Conservation (phyloP, 345 rosid genomes). For the Aurinia saxatilis region DNA sequence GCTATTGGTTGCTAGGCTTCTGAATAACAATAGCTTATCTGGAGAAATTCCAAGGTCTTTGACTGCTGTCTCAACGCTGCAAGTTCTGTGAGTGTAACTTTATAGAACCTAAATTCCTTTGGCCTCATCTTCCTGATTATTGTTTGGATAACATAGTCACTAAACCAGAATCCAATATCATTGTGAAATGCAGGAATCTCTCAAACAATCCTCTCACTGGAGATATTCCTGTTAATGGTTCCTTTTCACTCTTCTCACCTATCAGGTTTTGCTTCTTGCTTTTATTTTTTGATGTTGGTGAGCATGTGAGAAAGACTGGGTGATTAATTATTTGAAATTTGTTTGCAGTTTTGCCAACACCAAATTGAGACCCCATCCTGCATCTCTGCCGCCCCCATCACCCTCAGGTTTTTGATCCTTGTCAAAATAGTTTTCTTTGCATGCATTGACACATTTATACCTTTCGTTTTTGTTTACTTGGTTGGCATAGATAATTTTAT, state of each 20-base stretch:
- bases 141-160: background rate
- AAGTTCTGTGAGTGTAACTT: constrained; percentile 63
- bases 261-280: constrained; percentile 47
- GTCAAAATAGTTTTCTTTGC: background rate
- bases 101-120: background rate
- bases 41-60: constrained; percentile 53
- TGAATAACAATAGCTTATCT: constrained; percentile 59
- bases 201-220: constrained; percentile 64
- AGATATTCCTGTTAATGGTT: constrained; percentile 67
- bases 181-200: constrained; percentile 63
- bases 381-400: constrained; percentile 33
- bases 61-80: constrained; percentile 40
- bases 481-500: background rate
- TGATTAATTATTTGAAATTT: constrained; percentile 20
- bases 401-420: constrained; percentile 39
- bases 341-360: constrained; percentile 59
- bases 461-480: background rate
- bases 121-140: background rate
- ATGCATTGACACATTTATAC: background rate
- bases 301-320: background rate
- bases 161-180: background rate
- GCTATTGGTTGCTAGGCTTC: constrained; percentile 48
- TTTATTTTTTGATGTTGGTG: constrained; percentile 1
- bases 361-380: constrained; percentile 12
- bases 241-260: constrained; percentile 69